phyloP scores from a whole-genome alignment of 2,329 filamentous ascomycete genomes.

The Phialophora macrospora region DNA sequence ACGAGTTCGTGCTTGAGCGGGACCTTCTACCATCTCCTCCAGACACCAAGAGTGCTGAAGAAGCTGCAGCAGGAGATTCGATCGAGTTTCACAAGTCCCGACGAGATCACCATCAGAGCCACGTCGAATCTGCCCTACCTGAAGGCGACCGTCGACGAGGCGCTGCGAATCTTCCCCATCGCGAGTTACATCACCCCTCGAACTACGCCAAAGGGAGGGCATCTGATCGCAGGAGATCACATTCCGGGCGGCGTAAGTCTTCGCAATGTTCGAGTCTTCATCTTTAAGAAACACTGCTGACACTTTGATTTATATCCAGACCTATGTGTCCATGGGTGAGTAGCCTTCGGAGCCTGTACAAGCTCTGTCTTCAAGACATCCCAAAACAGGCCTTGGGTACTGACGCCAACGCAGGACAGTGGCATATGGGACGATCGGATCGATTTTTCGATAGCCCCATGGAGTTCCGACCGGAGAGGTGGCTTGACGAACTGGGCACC shows the following conservation, averaged over 20 bases:
- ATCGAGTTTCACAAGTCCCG: slow-evolving; percentile 43
- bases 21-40: slow-evolving; percentile 49
- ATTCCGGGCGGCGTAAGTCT: slow-evolving; percentile 41
- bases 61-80: slow-evolving; percentile 47
- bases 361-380: neutral
- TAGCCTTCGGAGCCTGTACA: neutral
- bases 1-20: slow-evolving; percentile 66
- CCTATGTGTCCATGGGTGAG: slow-evolving; percentile 29
- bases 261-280: neutral
- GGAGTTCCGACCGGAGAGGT: slow-evolving; percentile 28
- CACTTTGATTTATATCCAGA: neutral
- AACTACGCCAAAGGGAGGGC: slow-evolving; percentile 47
- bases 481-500: slow-evolving; percentile 16
- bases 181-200: slow-evolving; percentile 27
- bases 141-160: slow-evolving; percentile 29
- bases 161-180: slow-evolving; percentile 27
- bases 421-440: slow-evolving; percentile 31
- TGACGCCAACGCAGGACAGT: slow-evolving; percentile 9
- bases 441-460: slow-evolving; percentile 20
- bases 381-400: neutral
- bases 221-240: slow-evolving; percentile 41
- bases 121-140: slow-evolving; percentile 30
- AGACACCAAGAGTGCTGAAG: slow-evolving; percentile 42
- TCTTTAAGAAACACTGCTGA: slow-evolving; percentile 1
- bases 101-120: slow-evolving; percentile 44